Evolutionary conservation across 805 yeast genomes (phyloP), one percentile per base, ranked within the genome.

Genomic region (Vanderwaltozyma verrucispora): DNA sequence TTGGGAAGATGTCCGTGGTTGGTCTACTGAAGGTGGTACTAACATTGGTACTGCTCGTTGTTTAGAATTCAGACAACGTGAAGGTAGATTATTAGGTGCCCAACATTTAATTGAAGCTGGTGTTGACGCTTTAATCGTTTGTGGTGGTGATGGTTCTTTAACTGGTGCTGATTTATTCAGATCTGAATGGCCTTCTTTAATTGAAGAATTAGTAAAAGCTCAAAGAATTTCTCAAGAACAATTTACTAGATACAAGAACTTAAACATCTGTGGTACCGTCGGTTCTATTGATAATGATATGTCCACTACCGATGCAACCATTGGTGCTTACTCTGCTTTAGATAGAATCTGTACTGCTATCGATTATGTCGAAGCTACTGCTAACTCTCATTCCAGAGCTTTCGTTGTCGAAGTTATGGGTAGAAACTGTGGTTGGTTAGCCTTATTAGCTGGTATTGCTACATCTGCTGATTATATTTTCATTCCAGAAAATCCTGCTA

Each of bases 371-470:
- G 89, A 81, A 56, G 86, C 88, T 18, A 82, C 94, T 18, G 94
- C 94, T 18, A 72, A 74, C 36, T 80, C 88, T 1, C 94, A 82
- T 58, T 80, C 86, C 23, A 66, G 94, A 55, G 92, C 89, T 4
- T 82, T 82, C 52, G 84, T 82, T 29, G 77, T 82, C 30, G 94
- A 82, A 63, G 94, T 82, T 15, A 82, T 82, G 94, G 94, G 94
- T 42, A 71, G 94, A 61, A 87, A 82, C 58, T 82, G 94, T 66
- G 94, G 94, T 45, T 82, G 94, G 94, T 68, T 82, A 45, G 89
- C 83, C 1, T 64, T 82, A 44, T 75, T 80, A 81, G 77, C 89
- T 14, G 94, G 92, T 46, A 68, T 82, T 42, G 73, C 86, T 12
- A 76, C 86, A 13, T 75, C 87, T 45, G 89, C 94, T 2, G 94